Conservation (phyloP, 2,329 filamentous ascomycete species). For the Xylariaceae sp. region DNA sequence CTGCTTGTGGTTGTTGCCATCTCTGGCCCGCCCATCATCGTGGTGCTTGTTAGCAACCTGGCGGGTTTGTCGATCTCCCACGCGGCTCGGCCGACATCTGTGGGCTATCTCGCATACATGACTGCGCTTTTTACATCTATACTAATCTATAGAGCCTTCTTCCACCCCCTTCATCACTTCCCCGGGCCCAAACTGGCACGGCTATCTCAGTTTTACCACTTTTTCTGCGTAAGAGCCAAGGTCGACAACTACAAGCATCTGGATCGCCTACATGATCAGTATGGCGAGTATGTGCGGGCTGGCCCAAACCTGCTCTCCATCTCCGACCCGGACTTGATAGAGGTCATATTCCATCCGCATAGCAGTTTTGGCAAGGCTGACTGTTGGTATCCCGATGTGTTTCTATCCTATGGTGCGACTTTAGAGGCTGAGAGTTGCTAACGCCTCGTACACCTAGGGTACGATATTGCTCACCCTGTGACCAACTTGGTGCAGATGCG, state of each 20-base stretch:
- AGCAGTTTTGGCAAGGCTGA: slow-evolving; percentile 28
- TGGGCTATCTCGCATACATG: slow-evolving; percentile 25
- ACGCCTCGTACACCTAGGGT: slow-evolving; percentile 18
- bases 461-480: slow-evolving; percentile 29
- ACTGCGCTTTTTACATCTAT: slow-evolving; percentile 27
- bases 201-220: slow-evolving; percentile 28
- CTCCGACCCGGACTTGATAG: slow-evolving; percentile 26
- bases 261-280: slow-evolving; percentile 25
- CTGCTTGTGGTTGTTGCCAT: slow-evolving; percentile 17
- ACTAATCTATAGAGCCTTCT: slow-evolving; percentile 24
- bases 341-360: slow-evolving; percentile 24
- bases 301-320: slow-evolving; percentile 30
- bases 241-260: slow-evolving; percentile 29
- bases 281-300: slow-evolving; percentile 29
- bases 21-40: slow-evolving; percentile 2
- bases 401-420: background rate
- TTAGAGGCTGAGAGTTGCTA: background rate
- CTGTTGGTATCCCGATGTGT: slow-evolving; percentile 11
- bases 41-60: slow-evolving; percentile 7
- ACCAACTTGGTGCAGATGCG: slow-evolving; percentile 26
- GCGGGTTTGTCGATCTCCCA: slow-evolving; percentile 1
- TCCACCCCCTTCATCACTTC: slow-evolving; percentile 28
- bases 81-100: slow-evolving; percentile 10
- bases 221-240: slow-evolving; percentile 24
- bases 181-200: slow-evolving; percentile 20